Percentiles rank a stretch among this genome's conserved stretches.
phyloP scores from a whole-genome alignment of 1,139 yeast species.

The Pichia sp. region DNA sequence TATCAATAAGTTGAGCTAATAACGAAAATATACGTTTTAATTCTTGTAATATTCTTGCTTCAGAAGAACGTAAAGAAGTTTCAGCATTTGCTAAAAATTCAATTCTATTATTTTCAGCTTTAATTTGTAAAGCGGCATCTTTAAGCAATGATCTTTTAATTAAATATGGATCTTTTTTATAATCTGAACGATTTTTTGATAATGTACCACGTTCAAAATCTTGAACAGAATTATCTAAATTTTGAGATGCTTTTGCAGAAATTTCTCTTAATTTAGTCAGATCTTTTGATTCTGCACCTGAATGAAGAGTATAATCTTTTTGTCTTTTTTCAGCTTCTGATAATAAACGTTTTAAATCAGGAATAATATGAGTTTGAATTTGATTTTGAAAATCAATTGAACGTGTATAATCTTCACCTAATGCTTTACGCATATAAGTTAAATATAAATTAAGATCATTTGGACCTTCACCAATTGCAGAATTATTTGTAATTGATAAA shows the following conservation, averaged over 20 bases:
- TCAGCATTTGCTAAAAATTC: slow-evolving; percentile 39
- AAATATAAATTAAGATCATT: slow-evolving; percentile 21
- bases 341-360: slow-evolving; percentile 24
- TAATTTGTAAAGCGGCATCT: slow-evolving; percentile 37
- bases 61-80: slow-evolving; percentile 36
- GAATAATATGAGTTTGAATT: slow-evolving; percentile 24
- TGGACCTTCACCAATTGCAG: no score
- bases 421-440: slow-evolving; percentile 20
- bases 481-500: no score
- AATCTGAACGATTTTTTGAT: slow-evolving; percentile 25
- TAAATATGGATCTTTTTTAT: slow-evolving; percentile 41
- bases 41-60: slow-evolving; percentile 37
- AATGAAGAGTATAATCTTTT: slow-evolving; percentile 31
- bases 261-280: slow-evolving; percentile 15
- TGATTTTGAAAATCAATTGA: slow-evolving; percentile 21
- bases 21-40: slow-evolving; percentile 35
- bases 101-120: slow-evolving; percentile 38
- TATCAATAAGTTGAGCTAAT: slow-evolving; percentile 28
- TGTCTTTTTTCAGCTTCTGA: slow-evolving; percentile 32
- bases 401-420: slow-evolving; percentile 17
- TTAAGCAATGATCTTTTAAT: slow-evolving; percentile 33
- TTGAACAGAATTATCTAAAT: slow-evolving; percentile 21
- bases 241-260: slow-evolving; percentile 20
- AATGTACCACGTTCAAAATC: slow-evolving; percentile 15
- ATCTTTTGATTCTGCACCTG: slow-evolving; percentile 25